Percentiles rank a stretch among this genome's conserved stretches.
Conservation (phyloP, 2,329 filamentous ascomycete species). For the Cladosporium sp. region DNA sequence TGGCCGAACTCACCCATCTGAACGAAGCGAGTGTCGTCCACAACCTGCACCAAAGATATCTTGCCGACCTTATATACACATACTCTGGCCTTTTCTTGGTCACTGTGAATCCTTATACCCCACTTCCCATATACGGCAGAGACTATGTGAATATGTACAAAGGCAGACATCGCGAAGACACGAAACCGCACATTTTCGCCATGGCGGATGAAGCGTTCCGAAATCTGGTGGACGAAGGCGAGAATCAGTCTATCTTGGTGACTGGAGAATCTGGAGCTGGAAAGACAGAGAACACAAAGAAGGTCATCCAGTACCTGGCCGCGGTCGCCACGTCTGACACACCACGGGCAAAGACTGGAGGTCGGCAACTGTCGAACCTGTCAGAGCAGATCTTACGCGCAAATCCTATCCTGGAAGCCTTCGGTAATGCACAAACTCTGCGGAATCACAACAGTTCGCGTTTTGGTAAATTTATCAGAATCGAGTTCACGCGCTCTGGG, state of each 20-base stretch:
- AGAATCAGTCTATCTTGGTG: conserved; percentile 96
- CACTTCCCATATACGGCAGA: conserved; percentile 89
- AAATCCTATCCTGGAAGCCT: conserved; percentile 95
- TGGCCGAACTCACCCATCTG: conserved; percentile 96
- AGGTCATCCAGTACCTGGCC: conserved; percentile 97
- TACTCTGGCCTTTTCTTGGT: conserved; percentile 97
- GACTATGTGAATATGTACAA: conserved; percentile 99
- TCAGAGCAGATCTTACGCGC: conserved; percentile 95
- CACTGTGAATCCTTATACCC: conserved; percentile 93
- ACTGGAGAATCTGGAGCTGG: conserved; percentile 97
- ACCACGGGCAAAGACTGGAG: conserved; percentile 55
- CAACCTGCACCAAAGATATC: conserved; percentile 91
- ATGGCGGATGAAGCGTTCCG: conserved; percentile 97
- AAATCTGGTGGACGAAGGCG: conserved; percentile 88
- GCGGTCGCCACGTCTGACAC: conserved; percentile 86
- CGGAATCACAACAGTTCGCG: conserved; percentile 97
- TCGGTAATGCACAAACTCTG: conserved; percentile 96
- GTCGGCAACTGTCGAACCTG: conserved; percentile 71
- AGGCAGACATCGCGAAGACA: conserved; percentile 84
- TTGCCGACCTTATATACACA: conserved; percentile 92
- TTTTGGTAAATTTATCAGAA: conserved; percentile 98
- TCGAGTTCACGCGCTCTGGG: conserved; percentile 83
- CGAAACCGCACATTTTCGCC: conserved; percentile 93
- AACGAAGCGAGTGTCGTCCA: conserved; percentile 98
- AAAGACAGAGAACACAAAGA: conserved; percentile 99